Evolutionary conservation across 1,284 basidiomycete species (phyloP).

Genomic region (Sparassis latifolia): DNA sequence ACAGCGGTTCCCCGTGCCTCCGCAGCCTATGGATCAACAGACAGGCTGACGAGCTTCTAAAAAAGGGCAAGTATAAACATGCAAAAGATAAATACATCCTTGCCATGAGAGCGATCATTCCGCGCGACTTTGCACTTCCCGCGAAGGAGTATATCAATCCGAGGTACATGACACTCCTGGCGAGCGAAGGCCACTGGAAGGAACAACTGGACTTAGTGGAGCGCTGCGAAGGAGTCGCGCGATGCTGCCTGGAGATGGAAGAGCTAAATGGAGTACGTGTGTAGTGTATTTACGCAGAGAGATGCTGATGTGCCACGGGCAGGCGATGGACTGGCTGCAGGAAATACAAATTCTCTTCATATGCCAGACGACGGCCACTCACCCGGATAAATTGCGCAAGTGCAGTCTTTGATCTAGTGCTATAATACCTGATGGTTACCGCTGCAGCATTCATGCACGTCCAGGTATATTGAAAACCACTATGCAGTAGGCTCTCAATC

Average conservation of each 20-base stretch:
- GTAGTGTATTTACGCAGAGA: not conserved
- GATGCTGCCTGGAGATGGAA: conserved; percentile 4
- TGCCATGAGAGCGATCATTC: not conserved
- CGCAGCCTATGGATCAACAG: not conserved
- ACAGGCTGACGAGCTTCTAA: not conserved
- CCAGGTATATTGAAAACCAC: conserved; percentile 4
- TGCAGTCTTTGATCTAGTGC: not conserved
- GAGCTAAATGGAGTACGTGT: conserved; percentile 4
- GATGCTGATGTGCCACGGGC: not conserved
- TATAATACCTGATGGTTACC: conserved; percentile 3
- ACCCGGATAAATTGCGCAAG: too few relatives aligned
- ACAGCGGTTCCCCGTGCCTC: too few relatives aligned
- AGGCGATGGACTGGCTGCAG: conserved; percentile 12
- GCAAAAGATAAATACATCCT: not conserved
- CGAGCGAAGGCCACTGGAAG: conserved; percentile 7
- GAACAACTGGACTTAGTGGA: conserved; percentile 12
- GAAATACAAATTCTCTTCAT: conserved; percentile 11
- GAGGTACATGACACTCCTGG: conserved; percentile 6
- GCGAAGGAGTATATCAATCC: conserved; percentile 5
- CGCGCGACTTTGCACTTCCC: not conserved
- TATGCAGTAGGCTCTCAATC: conserved; percentile 10
- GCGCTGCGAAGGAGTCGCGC: conserved; percentile 10
- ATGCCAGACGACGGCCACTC: too few relatives aligned
- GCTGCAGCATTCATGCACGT: conserved; percentile 5
- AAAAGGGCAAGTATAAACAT: not conserved